Conservation (phyloP, 768 basidiomycete genomes). For the Hypholoma fasciculare region DNA sequence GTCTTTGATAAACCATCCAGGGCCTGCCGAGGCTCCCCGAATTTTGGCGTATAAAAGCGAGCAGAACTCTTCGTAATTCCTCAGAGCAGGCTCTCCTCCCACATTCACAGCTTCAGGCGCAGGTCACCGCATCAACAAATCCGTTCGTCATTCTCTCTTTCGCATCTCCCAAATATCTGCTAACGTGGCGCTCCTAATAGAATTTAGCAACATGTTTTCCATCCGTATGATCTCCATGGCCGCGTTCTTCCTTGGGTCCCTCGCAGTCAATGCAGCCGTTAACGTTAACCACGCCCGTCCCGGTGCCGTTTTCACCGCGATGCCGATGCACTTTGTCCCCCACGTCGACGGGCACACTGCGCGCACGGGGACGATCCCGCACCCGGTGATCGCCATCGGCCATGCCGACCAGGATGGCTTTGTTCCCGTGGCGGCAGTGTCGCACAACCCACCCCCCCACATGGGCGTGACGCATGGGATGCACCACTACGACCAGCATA, state of each 20-base stretch:
- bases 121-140: background rate
- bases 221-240: too few species aligned
- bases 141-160: background rate
- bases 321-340: background rate
- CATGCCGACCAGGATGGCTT: background rate
- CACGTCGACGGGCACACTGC: background rate
- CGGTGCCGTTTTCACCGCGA: background rate
- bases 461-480: background rate
- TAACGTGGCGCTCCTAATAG: too few species aligned
- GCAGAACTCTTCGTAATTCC: too few species aligned
- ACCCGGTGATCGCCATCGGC: background rate
- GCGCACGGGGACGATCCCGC: background rate
- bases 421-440: background rate
- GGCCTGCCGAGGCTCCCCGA: too few species aligned
- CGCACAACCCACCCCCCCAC: background rate
- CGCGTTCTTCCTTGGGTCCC: too few species aligned
- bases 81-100: background rate
- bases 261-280: too few species aligned
- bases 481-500: background rate
- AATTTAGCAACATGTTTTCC: too few species aligned
- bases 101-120: background rate
- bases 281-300: background rate
- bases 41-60: too few species aligned
- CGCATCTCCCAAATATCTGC: too few species aligned
- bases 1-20: too few species aligned